These are phyloP conservation scores for Ulota crispa DNA, from an alignment of 225 moss, liverwort and hornwort genomes.

Conservation along the genomic window DNA sequence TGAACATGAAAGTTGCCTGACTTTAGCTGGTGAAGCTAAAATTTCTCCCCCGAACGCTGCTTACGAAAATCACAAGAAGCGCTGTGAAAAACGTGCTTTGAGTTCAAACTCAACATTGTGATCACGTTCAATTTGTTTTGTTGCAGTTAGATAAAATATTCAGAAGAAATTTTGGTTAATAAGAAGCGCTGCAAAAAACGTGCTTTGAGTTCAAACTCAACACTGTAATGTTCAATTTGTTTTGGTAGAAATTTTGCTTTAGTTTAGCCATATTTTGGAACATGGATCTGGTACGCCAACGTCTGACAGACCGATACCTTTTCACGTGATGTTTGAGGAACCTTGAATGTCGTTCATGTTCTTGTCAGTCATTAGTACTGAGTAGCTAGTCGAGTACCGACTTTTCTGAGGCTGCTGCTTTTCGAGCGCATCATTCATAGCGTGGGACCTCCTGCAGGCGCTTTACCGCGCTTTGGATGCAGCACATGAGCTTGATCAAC, in stretches of 20 bases:
- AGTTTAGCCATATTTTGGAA: neutral
- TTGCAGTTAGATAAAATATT: too few relatives aligned
- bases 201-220: too few relatives aligned
- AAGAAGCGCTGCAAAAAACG: too few relatives aligned
- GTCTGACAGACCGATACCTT: neutral
- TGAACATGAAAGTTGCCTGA: too few relatives aligned
- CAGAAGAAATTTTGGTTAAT: too few relatives aligned
- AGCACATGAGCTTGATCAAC: constrained; percentile 21
- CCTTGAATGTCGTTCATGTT: neutral
- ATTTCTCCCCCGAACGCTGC: too few relatives aligned
- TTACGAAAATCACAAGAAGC: too few relatives aligned
- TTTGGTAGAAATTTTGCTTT: too few relatives aligned
- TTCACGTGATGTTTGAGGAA: neutral
- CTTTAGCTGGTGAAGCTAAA: too few relatives aligned
- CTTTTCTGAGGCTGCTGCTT: neutral
- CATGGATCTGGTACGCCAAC: neutral
- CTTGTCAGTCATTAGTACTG: neutral
- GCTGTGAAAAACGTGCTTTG: too few relatives aligned
- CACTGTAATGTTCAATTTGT: too few relatives aligned
- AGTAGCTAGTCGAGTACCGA: neutral
- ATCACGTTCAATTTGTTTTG: too few relatives aligned
- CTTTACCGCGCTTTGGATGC: neutral
- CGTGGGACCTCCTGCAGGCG: neutral
- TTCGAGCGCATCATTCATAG: neutral
- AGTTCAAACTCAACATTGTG: neutral